phyloP scores from a whole-genome alignment of 129 eudicot genomes.

The Erigeron canadensis region DNA sequence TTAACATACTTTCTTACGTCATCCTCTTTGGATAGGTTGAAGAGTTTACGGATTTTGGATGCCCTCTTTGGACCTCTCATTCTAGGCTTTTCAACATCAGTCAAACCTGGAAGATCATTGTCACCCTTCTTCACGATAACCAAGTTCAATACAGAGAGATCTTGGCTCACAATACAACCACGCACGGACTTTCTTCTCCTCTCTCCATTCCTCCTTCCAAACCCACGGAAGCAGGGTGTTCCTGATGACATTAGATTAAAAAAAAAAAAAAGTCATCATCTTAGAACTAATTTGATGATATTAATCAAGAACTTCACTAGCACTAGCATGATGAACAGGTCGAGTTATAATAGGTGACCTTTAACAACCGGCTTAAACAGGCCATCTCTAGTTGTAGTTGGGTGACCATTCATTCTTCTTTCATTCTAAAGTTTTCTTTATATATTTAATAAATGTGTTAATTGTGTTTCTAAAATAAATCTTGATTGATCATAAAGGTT shows the following conservation, averaged over 20 bases:
- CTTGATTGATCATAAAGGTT: neutral
- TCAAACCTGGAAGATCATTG: constrained; percentile 69
- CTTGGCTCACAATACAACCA: constrained; percentile 67
- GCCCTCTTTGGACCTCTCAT: constrained; percentile 83
- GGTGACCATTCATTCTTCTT: too few species aligned
- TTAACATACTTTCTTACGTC: constrained; percentile 77
- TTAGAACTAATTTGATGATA: neutral
- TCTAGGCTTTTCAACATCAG: constrained; percentile 69
- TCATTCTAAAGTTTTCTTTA: too few species aligned
- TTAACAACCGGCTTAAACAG: too few species aligned
- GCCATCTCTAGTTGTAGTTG: too few species aligned
- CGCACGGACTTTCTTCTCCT: constrained; percentile 67
- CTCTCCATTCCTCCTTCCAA: constrained; percentile 67
- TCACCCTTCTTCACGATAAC: constrained; percentile 75
- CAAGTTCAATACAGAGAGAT: constrained; percentile 57
- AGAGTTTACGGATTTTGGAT: constrained; percentile 67
- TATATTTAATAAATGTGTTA: too few species aligned
- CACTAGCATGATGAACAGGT: too few species aligned
- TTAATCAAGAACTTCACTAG: neutral
- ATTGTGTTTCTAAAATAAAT: too few species aligned
- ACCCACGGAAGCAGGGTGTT: constrained; percentile 54
- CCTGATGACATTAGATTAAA: constrained; percentile 25
- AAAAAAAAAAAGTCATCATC: neutral
- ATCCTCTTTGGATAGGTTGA: constrained; percentile 66
- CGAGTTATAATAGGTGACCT: too few species aligned